Conservation (phyloP, 208 protist species). For the Trypanosoma scelopori region DNA sequence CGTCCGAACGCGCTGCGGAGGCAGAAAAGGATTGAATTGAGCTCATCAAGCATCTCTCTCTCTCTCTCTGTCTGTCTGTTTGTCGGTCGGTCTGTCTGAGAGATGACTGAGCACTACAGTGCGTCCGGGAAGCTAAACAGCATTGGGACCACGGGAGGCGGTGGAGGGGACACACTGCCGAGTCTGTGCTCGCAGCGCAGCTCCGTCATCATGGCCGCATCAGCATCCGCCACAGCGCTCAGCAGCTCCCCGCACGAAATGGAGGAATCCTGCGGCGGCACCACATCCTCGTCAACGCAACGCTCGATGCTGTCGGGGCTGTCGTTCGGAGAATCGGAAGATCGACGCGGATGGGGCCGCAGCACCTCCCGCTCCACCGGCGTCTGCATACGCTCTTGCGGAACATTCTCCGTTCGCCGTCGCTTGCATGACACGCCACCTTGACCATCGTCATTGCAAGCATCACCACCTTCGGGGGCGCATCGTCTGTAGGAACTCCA, state of each 20-base stretch:
- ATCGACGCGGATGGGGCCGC: no score
- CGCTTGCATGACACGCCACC: background rate
- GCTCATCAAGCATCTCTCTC: no score
- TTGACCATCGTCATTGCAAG: no score
- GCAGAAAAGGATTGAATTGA: background rate
- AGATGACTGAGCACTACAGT: background rate
- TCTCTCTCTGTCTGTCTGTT: background rate
- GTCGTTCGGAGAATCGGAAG: background rate
- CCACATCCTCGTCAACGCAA: slow-evolving; percentile 19
- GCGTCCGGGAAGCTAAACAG: slow-evolving; percentile 10
- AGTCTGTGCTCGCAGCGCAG: background rate
- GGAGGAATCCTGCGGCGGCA: background rate
- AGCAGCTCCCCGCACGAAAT: slow-evolving; percentile 5
- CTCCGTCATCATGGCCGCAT: slow-evolving; percentile 5
- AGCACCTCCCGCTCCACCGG: background rate
- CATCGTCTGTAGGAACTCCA: no score
- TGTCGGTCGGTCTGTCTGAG: slow-evolving; percentile 2
- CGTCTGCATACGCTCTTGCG: background rate
- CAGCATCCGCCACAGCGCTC: background rate
- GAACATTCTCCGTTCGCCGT: background rate
- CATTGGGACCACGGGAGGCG: slow-evolving; percentile 14
- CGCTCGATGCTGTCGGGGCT: slow-evolving; percentile 16
- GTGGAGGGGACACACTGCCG: background rate
- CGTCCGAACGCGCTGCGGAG: background rate
- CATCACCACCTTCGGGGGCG: no score